phyloP scores from a whole-genome alignment of 208 protist species.

The Histomonas meleagridis region DNA sequence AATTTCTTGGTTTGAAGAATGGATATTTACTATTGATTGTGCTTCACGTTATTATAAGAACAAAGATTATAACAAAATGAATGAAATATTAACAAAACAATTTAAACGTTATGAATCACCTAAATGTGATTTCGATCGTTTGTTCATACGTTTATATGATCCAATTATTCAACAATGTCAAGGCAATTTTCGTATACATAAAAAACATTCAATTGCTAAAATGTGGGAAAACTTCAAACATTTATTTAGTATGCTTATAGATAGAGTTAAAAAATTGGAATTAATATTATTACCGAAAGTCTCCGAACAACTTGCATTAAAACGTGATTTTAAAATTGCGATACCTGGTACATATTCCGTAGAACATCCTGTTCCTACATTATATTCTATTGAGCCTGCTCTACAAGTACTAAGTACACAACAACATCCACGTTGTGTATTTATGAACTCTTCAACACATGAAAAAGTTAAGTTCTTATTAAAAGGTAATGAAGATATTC shows the following conservation, averaged over 20 bases:
- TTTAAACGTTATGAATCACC: background rate
- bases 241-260: background rate
- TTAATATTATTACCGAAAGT: background rate
- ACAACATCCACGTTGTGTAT: background rate
- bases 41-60: background rate
- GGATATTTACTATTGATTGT: background rate
- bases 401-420: background rate
- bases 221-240: background rate
- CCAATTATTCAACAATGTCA: background rate
- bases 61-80: background rate
- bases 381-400: background rate
- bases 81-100: background rate
- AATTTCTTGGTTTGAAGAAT: background rate
- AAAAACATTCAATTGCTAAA: background rate
- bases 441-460: background rate
- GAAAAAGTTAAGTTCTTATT: conserved; percentile 10
- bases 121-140: background rate
- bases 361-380: background rate
- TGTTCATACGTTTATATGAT: background rate
- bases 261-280: conserved; percentile 20
- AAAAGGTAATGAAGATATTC: conserved; percentile 38
- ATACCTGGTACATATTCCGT: background rate
- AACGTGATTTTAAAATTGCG: background rate
- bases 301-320: background rate
- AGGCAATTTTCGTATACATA: background rate